Base-by-base conservation (phyloP, 176 grass and related monocot species). In the Olyra latifolia region DNA sequence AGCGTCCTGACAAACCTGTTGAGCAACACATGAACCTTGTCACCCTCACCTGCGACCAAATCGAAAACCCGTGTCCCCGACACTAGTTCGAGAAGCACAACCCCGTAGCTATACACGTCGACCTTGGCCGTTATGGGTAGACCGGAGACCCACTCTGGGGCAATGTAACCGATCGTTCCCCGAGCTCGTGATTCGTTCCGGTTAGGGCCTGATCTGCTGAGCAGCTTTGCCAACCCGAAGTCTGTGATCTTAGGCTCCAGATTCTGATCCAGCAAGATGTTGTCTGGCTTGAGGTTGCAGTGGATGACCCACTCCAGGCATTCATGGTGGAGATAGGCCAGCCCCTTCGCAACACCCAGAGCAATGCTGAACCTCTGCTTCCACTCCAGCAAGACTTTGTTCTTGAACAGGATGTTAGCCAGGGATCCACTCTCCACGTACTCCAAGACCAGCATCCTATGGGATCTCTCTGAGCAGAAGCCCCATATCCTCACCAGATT, bases 281-380 rank as follows among this genome's bases (percentile, higher is more conserved):
- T 88, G 32, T 84, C 86, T 5, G 81, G 86, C 61, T 84, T 88
- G 4, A 88, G 62, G 32, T 88, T 68, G 68, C 86, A 88, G 43
- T 88, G 86, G 27, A 88, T 74, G 50, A 88, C 71, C 86, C 80
- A 88, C 75, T 88, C 86, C 25, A 79, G 69, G 14, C 86, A 88
- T 30, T 88, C 81, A 43, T 88, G 86, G 81, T 88, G 86, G 53
- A 88, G 86, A 79, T 88, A 88, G 50, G 81, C 81, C 69, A 88
- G 75, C 10, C 86, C 86, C 61, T 74, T 88, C 1, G 86, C 86
- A 35, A 88, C 69, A 35, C 81, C 86, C 50, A 88, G 50, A 40
- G 74, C 86, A 52, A 88, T 84, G 43, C 68, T 84, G 12, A 88
- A 84, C 64, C 86, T 84, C 28, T 84, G 61, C 62, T 84, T 73